Base-by-base conservation (phyloP, 2,329 filamentous ascomycete species). In the Aureobasidium sp. region DNA sequence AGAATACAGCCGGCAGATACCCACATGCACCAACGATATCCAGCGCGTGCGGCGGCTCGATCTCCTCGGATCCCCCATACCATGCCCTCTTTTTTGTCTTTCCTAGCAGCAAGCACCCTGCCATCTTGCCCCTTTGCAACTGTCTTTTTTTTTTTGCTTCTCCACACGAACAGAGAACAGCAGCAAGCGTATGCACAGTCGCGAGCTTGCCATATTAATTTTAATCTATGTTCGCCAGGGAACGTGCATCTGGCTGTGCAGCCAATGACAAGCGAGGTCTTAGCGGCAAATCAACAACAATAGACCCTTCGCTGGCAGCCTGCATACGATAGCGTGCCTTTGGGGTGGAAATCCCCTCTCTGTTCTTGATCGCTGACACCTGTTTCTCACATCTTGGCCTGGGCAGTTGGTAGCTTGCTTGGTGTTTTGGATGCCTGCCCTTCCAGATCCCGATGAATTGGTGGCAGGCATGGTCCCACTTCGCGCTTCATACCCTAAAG, bases 311-410 rank as follows among this genome's bases (percentile, higher is more conserved):
- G 35, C 19, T 25, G 27, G n/a, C 51, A 42, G 38, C 53, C 29
- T 37, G 53, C 53, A 57, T 57, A 57, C 53, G 42, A 57, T 57
- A 57, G 53, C 53, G 53, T 57, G 38, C 31, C 37, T 35, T 10
- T 19, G 27, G 17, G 45, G 15, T 57, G 53, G 23, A 31, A 25
- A 57, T 17, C 50, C 37, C 37, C 33, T 51, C 49, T 15, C 23
- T 25, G 11, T 46, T 33, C 15, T 13, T 31, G 29, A 29, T 23
- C 35, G 37, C 37, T 42, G 50, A 54, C 50, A 54, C 50, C 35
- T 54, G 15, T 53, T 53, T 53, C 35, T 19, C 21, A 27, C 35
- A 15, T 17, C n/a, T 27, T 53, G 19, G 21, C 33, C 33, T 37
- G 23, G 31, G 27, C 40, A 25, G 13, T 25, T 43, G 7, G 33